Base-by-base conservation (phyloP, 768 basidiomycete species). In the Chalciporus pseudorubinellus region DNA sequence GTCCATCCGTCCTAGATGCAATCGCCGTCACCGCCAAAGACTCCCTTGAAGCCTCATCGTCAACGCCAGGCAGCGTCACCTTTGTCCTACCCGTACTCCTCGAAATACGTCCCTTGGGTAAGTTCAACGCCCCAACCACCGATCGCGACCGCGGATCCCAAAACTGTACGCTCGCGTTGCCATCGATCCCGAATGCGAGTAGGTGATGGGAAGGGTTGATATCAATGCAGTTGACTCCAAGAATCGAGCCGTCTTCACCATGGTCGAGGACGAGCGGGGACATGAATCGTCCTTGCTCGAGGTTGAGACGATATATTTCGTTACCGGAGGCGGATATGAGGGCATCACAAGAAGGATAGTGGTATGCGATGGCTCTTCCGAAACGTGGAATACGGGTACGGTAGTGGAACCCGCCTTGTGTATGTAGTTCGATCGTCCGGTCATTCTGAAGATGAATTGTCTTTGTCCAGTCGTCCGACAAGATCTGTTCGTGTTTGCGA, bases 391-490 rank as follows among this genome's bases (percentile, higher is more conserved):
- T 89, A 58, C 97, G 82, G 6, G 94, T 92, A 34, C 88, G 84
- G 66, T 97, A 92, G 69, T 98, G 91, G 53, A 94, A 82, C 0
- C 93, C 92, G 41, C 89, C 83, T 67, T 98, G 97, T 0, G 92
- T 95, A 66, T 99, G 97, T 6, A 99, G 76, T 62, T 94, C 92
- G 49, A 99, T 69, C 5, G 91, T 90, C n/a, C 97, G 85, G 74
- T 98, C 94, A 44, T 87, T 87, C 78, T 98, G 97, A 2, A 99
- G 80, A 67, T 97, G 94, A 55, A 98, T 78, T n/a, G 91, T 87
- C 68, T 98, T 98, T 7, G 95, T 98, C 95, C 95, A 98, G 75
- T 98, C 95, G 63, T 95, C 90, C 1, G 95, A 98, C 8, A 98
- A 77, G 60, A 92, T 86, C 94, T 97, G 70, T 7, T n/a, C 53